These are phyloP conservation scores for Myriosclerotinia duriaeana DNA, from an alignment of 2,329 filamentous ascomycete species.

Conservation along the genomic window DNA sequence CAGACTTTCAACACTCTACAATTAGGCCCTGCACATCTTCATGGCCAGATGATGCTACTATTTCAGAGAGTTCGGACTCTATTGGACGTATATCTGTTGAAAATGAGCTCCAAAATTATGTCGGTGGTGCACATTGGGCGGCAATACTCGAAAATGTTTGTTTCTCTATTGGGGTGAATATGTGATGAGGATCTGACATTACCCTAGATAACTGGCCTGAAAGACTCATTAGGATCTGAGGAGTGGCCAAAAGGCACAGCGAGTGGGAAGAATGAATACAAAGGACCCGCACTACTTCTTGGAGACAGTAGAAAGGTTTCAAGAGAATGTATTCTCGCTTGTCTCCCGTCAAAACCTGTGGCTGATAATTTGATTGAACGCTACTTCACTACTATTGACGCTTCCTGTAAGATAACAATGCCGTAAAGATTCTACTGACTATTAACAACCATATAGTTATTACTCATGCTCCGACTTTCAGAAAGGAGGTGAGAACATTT, in stretches of 20 bases:
- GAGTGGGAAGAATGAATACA: background rate
- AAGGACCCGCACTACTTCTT: constrained; percentile 33
- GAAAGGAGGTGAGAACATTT: constrained; percentile 42
- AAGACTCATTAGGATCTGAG: constrained; percentile 51
- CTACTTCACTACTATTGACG: constrained; percentile 53
- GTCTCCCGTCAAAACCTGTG: constrained; percentile 49
- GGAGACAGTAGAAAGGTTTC: constrained; percentile 35
- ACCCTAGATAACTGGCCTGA: constrained; percentile 59
- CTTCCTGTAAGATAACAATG: constrained; percentile 49
- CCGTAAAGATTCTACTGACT: background rate
- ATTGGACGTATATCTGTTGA: constrained; percentile 33
- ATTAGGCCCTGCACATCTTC: background rate
- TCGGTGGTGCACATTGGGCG: constrained; percentile 19
- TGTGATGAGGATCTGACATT: constrained; percentile 34
- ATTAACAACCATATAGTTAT: constrained; percentile 22
- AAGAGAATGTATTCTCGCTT: constrained; percentile 49
- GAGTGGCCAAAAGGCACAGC: constrained; percentile 12
- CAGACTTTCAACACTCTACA: background rate
- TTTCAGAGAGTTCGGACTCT: constrained; percentile 27
- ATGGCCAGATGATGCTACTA: constrained; percentile 2
- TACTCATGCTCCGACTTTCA: constrained; percentile 54
- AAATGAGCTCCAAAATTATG: constrained; percentile 36
- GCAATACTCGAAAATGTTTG: constrained; percentile 23
- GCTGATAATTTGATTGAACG: constrained; percentile 51
- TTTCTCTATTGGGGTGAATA: background rate